Percentiles rank a stretch among this genome's conserved stretches.
Conservation (phyloP, 1,139 yeast species). For the Lodderomyces pseudojiufengensis region DNA sequence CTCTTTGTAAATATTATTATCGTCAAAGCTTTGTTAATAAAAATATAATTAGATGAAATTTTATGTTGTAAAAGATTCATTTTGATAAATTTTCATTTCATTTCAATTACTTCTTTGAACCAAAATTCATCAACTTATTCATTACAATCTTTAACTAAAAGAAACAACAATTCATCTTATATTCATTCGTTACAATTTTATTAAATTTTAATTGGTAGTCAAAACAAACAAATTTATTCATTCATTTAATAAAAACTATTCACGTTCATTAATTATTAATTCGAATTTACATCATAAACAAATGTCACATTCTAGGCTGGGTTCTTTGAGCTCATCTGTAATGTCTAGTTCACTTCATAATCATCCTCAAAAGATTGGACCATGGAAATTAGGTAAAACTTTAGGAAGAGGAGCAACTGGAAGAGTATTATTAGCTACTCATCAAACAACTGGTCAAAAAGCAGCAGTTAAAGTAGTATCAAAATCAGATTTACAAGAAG, state of each 20-base stretch:
- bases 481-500: conserved; percentile 51
- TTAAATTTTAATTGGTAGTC: too few species aligned
- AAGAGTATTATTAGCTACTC: conserved; percentile 70
- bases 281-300: not conserved
- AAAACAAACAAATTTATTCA: too few species aligned
- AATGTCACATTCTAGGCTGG: conserved; percentile 42
- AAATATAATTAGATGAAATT: too few species aligned
- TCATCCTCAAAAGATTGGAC: conserved; percentile 59
- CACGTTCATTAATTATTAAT: not conserved
- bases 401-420: conserved; percentile 83
- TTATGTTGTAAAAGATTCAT: too few species aligned
- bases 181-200: too few species aligned
- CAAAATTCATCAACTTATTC: too few species aligned
- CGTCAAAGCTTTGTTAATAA: too few species aligned
- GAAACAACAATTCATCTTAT: too few species aligned
- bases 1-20: too few species aligned
- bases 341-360: conserved; percentile 27
- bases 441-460: conserved; percentile 62
- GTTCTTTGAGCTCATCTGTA: conserved; percentile 37
- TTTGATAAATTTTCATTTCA: too few species aligned
- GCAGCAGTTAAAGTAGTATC: conserved; percentile 84
- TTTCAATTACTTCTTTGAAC: too few species aligned
- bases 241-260: not conserved
- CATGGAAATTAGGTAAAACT: conserved; percentile 78
- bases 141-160: too few species aligned